phyloP scores from a whole-genome alignment of 2,329 filamentous ascomycete genomes.

The Leptographium galeiforme region DNA sequence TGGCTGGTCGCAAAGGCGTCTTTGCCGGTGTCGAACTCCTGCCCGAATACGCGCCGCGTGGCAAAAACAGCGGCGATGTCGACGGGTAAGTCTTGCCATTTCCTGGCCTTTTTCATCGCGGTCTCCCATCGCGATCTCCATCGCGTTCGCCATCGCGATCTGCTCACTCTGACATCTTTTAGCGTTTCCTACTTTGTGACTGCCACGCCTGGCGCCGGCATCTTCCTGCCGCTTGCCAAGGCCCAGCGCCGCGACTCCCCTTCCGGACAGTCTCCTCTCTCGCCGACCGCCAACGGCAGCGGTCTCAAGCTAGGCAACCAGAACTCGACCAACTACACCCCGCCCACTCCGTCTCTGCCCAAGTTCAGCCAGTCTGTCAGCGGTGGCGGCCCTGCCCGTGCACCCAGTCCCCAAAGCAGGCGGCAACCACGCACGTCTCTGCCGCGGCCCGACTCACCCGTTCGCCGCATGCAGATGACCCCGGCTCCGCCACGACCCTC shows the following conservation, averaged over 20 bases:
- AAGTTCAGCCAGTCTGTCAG: conserved; percentile 77
- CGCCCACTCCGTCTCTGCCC: conserved; percentile 51
- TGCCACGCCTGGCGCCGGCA: conserved; percentile 65
- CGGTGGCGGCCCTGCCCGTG: conserved; percentile 49
- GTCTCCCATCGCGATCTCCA: too few relatives aligned
- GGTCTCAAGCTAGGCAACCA: conserved; percentile 40
- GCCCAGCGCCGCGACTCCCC: conserved; percentile 54
- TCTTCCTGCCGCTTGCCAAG: conserved; percentile 82
- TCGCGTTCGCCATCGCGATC: not conserved
- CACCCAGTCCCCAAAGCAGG: conserved; percentile 59
- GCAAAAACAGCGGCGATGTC: conserved; percentile 94
- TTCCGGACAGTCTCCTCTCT: conserved; percentile 42
- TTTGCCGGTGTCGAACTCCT: conserved; percentile 90
- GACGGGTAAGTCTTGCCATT: conserved; percentile 54
- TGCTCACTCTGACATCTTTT: not conserved
- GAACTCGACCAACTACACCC: conserved; percentile 46
- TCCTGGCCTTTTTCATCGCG: not conserved
- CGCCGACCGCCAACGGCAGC: conserved; percentile 53
- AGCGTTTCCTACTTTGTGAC: conserved; percentile 73
- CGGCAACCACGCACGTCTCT: conserved; percentile 57
- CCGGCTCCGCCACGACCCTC: conserved; percentile 44
- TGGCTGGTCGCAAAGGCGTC: conserved; percentile 76
- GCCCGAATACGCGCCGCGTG: conserved; percentile 63
- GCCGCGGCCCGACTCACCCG: conserved; percentile 78
- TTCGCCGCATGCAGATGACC: conserved; percentile 53